Evolutionary conservation across 2,329 filamentous ascomycete genomes (phyloP).

Genomic region (Stromatinia cepivora): DNA sequence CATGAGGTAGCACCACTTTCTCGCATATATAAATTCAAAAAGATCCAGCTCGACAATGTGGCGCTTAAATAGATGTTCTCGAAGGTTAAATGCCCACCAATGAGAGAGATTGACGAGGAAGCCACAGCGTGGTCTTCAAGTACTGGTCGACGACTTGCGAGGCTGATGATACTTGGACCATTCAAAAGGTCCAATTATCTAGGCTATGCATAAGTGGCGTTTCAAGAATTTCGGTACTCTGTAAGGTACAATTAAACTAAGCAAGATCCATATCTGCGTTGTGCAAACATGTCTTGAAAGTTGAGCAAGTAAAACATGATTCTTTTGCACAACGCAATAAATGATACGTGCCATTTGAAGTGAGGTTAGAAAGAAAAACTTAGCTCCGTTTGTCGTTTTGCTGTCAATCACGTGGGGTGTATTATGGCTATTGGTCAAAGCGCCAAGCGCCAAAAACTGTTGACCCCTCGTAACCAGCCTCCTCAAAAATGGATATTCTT

Average conservation of each 20-base stretch:
- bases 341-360: slow-evolving; percentile 14
- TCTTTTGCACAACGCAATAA: slow-evolving; percentile 14
- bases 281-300: not conserved
- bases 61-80: not conserved
- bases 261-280: slow-evolving; percentile 14
- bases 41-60: not conserved
- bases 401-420: slow-evolving; percentile 14
- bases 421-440: not conserved
- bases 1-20: slow-evolving; percentile 3
- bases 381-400: not conserved
- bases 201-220: slow-evolving; percentile 17
- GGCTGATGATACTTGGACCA: slow-evolving; percentile 18
- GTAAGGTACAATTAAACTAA: not conserved
- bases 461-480: slow-evolving; percentile 20
- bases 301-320: not conserved
- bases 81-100: not conserved
- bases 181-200: slow-evolving; percentile 2
- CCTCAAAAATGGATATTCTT: slow-evolving; percentile 20
- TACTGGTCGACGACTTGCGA: slow-evolving; percentile 1
- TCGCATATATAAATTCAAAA: not conserved
- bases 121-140: slow-evolving; percentile 16
- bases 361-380: not conserved
- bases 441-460: not conserved
- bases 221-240: slow-evolving; percentile 1
- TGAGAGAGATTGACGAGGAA: not conserved